phyloP scores from a whole-genome alignment of 2,329 filamentous ascomycete genomes.

The Colletotrichum melonis region DNA sequence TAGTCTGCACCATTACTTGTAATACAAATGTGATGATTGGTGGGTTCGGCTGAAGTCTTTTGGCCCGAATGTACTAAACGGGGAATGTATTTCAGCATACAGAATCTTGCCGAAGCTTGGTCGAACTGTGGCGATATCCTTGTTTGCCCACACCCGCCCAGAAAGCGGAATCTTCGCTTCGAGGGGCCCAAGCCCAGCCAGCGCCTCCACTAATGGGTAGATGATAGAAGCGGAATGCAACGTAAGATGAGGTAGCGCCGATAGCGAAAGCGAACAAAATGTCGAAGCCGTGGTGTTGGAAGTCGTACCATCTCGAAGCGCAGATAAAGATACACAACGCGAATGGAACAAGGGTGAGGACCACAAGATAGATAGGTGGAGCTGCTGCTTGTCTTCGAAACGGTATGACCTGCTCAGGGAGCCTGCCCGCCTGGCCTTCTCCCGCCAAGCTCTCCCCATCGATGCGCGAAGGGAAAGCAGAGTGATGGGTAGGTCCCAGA shows the following conservation, averaged over 20 bases:
- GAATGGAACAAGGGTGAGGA: conserved; percentile 73
- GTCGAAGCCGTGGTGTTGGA: conserved; percentile 83
- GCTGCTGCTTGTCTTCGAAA: conserved; percentile 52
- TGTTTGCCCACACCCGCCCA: conserved; percentile 21
- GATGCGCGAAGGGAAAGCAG: too few species aligned
- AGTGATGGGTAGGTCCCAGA: too few species aligned
- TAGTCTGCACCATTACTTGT: too few species aligned
- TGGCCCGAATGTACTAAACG: not conserved
- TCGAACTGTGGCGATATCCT: conserved; percentile 3
- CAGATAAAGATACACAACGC: conserved; percentile 77
- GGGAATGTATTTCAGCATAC: not conserved
- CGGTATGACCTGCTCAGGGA: too few species aligned
- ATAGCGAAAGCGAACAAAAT: conserved; percentile 79
- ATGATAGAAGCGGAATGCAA: conserved; percentile 81
- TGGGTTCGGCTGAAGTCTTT: not conserved
- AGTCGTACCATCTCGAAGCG: conserved; percentile 81
- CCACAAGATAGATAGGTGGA: conserved; percentile 77
- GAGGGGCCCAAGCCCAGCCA: conserved; percentile 82
- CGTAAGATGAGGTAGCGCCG: conserved; percentile 72
- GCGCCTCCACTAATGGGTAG: conserved; percentile 68
- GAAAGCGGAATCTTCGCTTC: conserved; percentile 44
- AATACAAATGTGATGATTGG: too few species aligned
- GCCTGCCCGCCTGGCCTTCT: too few species aligned
- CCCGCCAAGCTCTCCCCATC: too few species aligned
- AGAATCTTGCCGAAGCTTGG: not conserved